Percentiles rank a stretch among this genome's conserved stretches.
phyloP scores from a whole-genome alignment of 2,329 filamentous ascomycete genomes.

The Scedosporium dehoogii region DNA sequence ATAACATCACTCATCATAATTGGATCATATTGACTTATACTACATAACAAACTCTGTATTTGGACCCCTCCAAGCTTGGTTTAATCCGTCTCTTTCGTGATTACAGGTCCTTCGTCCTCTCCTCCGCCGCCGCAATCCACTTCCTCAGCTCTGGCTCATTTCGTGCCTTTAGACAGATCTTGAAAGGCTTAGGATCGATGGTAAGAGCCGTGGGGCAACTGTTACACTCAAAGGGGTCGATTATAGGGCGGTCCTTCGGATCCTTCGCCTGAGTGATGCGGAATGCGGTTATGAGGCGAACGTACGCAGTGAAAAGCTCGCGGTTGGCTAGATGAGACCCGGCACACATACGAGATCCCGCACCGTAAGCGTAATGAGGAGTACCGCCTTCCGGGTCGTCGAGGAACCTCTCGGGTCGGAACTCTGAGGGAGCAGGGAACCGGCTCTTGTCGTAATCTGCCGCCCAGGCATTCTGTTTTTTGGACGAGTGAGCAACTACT shows the following conservation, averaged over 20 bases:
- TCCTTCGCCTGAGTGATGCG: conserved; percentile 38
- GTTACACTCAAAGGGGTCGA: conserved; percentile 49
- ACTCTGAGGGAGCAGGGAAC: conserved; percentile 52
- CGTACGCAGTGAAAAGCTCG: conserved; percentile 50
- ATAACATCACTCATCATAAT: too few relatives aligned
- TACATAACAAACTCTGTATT: too few relatives aligned
- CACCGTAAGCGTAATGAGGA: conserved; percentile 53
- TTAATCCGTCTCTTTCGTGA: not conserved
- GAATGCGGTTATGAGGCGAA: conserved; percentile 50
- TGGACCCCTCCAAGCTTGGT: too few relatives aligned
- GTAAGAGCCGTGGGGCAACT: conserved; percentile 46
- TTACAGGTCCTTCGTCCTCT: conserved; percentile 37
- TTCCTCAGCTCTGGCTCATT: conserved; percentile 31
- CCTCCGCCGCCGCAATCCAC: conserved; percentile 45
- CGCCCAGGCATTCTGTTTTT: conserved; percentile 56
- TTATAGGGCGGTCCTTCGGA: conserved; percentile 35
- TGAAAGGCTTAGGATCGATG: conserved; percentile 53
- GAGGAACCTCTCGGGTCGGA: conserved; percentile 64
- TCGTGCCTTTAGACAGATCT: conserved; percentile 42
- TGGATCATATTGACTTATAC: too few relatives aligned
- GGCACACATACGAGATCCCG: conserved; percentile 53
- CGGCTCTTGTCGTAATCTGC: conserved; percentile 62
- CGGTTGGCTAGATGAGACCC: conserved; percentile 55
- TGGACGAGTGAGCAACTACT: not conserved
- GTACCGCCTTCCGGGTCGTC: conserved; percentile 43